phyloP scores from a whole-genome alignment of 2,329 filamentous ascomycete species.

The Cryoendolithus antarcticus region DNA sequence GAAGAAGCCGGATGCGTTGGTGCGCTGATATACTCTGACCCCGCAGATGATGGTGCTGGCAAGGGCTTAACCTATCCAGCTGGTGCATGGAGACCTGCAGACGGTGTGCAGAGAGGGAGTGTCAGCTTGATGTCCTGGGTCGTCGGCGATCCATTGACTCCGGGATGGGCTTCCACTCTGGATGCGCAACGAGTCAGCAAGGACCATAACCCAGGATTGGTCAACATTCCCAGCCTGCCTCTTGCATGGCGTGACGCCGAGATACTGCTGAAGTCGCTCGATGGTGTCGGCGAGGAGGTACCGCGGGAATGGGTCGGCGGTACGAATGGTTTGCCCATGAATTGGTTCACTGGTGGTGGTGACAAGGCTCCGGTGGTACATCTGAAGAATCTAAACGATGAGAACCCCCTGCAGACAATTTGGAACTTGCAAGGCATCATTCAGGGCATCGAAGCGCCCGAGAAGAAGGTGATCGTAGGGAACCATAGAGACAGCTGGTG shows the following conservation, averaged over 20 bases:
- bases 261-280: conserved; percentile 59
- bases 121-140: conserved; percentile 75
- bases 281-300: conserved; percentile 59
- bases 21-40: conserved; percentile 87
- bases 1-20: conserved; percentile 76
- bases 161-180: conserved; percentile 62
- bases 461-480: conserved; percentile 69
- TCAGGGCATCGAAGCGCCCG: conserved; percentile 65
- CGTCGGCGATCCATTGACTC: conserved; percentile 82
- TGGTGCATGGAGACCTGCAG: conserved; percentile 63
- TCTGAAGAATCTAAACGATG: conserved; percentile 77
- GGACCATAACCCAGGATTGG: conserved; percentile 59
- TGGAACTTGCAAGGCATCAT: conserved; percentile 88
- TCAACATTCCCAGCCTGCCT: conserved; percentile 79
- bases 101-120: conserved; percentile 69
- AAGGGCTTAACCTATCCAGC: conserved; percentile 62
- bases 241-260: conserved; percentile 84
- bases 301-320: conserved; percentile 63
- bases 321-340: conserved; percentile 47
- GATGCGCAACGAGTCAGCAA: conserved; percentile 54
- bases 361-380: conserved; percentile 51
- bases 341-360: conserved; percentile 74
- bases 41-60: conserved; percentile 67
- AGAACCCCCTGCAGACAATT: conserved; percentile 67
- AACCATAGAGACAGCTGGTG: conserved; percentile 92